These are phyloP conservation scores for Phaeosphaeriaceae sp. DNA, from an alignment of 2,329 filamentous ascomycete genomes.

Conservation along the genomic window DNA sequence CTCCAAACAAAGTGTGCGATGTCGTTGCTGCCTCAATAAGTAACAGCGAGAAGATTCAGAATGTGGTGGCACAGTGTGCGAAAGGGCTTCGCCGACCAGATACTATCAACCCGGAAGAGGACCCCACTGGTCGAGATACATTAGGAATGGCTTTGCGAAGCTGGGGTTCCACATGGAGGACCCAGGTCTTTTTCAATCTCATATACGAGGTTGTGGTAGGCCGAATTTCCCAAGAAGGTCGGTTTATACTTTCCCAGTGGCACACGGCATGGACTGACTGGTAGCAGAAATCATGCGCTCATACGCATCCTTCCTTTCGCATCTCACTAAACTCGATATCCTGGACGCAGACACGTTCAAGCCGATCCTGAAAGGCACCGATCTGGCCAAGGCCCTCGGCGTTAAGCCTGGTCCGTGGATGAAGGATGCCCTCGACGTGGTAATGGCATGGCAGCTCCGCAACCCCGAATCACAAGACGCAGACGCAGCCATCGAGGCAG, in stretches of 20 bases:
- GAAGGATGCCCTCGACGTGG: constrained; percentile 76
- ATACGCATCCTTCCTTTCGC: constrained; percentile 62
- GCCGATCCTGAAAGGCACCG: constrained; percentile 72
- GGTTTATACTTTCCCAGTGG: constrained; percentile 20
- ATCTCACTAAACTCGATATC: constrained; percentile 59
- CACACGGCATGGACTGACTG: constrained; percentile 18
- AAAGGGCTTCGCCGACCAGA: constrained; percentile 56
- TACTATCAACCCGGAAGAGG: constrained; percentile 53
- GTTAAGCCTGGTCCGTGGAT: constrained; percentile 84
- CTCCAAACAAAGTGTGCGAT: constrained; percentile 76
- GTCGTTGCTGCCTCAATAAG: constrained; percentile 70
- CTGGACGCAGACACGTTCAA: constrained; percentile 58
- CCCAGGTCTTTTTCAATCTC: constrained; percentile 73
- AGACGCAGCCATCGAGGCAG: constrained; percentile 53
- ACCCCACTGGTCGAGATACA: constrained; percentile 62
- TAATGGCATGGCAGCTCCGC: constrained; percentile 87
- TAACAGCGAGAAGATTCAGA: constrained; percentile 69
- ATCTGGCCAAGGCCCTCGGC: constrained; percentile 71
- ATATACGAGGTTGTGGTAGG: constrained; percentile 65
- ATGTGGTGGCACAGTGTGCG: constrained; percentile 61
- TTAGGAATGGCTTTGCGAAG: constrained; percentile 77
- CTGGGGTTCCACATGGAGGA: constrained; percentile 76
- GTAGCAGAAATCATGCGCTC: constrained; percentile 54
- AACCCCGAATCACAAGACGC: constrained; percentile 72
- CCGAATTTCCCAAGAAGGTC: constrained; percentile 52